These are phyloP conservation scores for Beauveria asiatica DNA, from an alignment of 2,329 filamentous ascomycete species.

Conservation along the genomic window DNA sequence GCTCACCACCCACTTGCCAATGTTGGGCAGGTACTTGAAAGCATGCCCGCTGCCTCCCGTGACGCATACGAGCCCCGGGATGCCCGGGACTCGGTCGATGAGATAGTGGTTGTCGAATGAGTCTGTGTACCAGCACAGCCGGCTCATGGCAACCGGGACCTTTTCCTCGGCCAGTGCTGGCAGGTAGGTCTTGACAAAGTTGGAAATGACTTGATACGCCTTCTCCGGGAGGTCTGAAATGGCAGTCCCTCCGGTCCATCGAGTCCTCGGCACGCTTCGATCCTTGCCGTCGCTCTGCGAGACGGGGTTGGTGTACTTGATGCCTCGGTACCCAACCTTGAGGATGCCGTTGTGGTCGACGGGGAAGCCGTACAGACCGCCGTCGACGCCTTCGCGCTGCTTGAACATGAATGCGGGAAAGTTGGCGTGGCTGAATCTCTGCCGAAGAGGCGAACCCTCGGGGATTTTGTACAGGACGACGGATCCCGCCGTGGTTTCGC, in stretches of 20 bases:
- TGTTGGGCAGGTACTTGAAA: conserved; percentile 53
- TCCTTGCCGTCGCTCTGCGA: conserved; percentile 26
- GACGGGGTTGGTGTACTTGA: conserved; percentile 40
- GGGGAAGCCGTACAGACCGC: conserved; percentile 41
- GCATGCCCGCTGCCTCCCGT: conserved; percentile 55
- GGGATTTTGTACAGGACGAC: conserved; percentile 38
- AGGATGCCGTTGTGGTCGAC: conserved; percentile 32
- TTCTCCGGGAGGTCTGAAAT: conserved; percentile 19
- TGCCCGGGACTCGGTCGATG: conserved; percentile 33
- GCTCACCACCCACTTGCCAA: conserved; percentile 46
- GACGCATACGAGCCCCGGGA: conserved; percentile 51
- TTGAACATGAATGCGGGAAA: conserved; percentile 34
- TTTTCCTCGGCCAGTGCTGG: conserved; percentile 28
- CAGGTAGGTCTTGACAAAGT: conserved; percentile 31
- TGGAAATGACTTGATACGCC: conserved; percentile 20
- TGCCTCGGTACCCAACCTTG: conserved; percentile 42
- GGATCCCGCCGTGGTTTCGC: conserved; percentile 40
- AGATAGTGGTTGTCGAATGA: conserved; percentile 26
- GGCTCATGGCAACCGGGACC: conserved; percentile 21
- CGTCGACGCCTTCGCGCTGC: conserved; percentile 22
- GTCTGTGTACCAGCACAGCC: conserved; percentile 26
- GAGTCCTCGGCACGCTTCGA: conserved; percentile 32
- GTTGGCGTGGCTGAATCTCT: conserved; percentile 30
- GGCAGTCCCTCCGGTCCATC: conserved; percentile 22
- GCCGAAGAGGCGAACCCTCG: conserved; percentile 24